phyloP scores from a whole-genome alignment of 306 rosid species.

The Bauhinia variegata region DNA sequence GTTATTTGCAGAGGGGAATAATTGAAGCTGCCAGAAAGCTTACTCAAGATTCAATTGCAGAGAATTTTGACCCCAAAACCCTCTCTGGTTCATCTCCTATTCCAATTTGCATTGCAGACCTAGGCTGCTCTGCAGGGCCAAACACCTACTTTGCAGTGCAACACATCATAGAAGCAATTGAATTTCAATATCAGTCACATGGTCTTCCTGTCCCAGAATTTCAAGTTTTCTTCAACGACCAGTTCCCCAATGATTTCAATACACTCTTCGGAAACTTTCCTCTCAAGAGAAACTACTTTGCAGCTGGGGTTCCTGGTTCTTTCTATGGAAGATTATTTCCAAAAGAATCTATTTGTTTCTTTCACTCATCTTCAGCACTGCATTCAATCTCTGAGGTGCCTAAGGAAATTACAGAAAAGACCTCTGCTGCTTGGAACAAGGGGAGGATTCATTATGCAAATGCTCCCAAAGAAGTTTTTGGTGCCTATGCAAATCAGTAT shows the following conservation, averaged over 20 bases:
- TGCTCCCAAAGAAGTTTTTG: conserved; percentile 37
- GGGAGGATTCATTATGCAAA: conserved; percentile 36
- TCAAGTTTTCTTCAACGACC: conserved; percentile 14
- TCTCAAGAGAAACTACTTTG: background rate
- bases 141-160: background rate
- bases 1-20: conserved; percentile 5
- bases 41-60: background rate
- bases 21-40: background rate
- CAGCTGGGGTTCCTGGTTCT: conserved; percentile 16
- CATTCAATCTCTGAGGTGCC: conserved; percentile 36
- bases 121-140: conserved; percentile 14
- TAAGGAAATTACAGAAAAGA: conserved; percentile 24
- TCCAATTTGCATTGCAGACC: background rate
- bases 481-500: conserved; percentile 6
- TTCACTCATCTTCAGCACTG: conserved; percentile 6
- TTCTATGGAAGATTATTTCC: conserved; percentile 13
- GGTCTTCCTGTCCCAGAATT: background rate
- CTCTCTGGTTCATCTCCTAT: background rate
- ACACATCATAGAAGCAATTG: background rate
- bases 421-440: conserved; percentile 42
- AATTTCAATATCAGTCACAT: background rate
- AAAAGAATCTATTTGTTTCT: background rate
- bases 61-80: background rate
- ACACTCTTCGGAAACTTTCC: conserved; percentile 21
- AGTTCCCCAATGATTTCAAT: conserved; percentile 20